These are phyloP conservation scores for Pseudocercospora fijiensis DNA, from an alignment of 2,329 filamentous ascomycete genomes.

Conservation along the genomic window DNA sequence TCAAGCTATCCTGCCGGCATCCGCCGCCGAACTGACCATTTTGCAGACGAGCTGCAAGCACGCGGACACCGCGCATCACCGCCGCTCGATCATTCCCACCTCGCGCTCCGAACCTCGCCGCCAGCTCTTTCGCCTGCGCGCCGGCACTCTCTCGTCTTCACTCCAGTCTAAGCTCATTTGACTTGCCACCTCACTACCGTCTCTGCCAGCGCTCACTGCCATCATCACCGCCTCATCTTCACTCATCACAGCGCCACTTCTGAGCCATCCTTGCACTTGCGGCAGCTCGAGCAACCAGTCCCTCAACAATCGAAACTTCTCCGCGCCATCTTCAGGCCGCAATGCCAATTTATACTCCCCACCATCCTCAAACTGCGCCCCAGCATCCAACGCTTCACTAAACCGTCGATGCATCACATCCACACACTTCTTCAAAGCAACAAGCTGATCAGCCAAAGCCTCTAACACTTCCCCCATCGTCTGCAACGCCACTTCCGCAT, in stretches of 20 bases:
- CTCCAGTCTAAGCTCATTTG: background rate
- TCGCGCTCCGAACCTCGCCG: background rate
- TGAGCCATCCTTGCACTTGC: slow-evolving; percentile 8
- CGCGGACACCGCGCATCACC: background rate
- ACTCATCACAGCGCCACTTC: slow-evolving; percentile 5
- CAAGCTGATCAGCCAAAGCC: slow-evolving; percentile 14
- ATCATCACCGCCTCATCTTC: slow-evolving; percentile 16
- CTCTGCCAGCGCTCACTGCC: slow-evolving; percentile 3
- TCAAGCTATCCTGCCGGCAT: background rate
- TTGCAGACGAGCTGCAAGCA: background rate
- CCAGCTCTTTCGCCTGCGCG: background rate
- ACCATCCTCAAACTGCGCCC: background rate
- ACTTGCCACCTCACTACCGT: background rate
- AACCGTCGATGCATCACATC: slow-evolving; percentile 11
- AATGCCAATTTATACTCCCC: slow-evolving; percentile 13
- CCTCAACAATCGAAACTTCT: slow-evolving; percentile 11
- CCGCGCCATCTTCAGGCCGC: background rate
- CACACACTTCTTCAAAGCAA: slow-evolving; percentile 13
- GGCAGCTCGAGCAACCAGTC: slow-evolving; percentile 11
- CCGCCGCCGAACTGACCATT: background rate
- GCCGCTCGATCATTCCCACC: background rate
- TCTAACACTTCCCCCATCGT: slow-evolving; percentile 9
- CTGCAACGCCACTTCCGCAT: slow-evolving; percentile 5
- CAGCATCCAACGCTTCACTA: slow-evolving; percentile 13
- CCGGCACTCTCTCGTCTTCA: slow-evolving; percentile 1